phyloP scores from a whole-genome alignment of 139 green algal species.

The Spirogloea muscicola region DNA sequence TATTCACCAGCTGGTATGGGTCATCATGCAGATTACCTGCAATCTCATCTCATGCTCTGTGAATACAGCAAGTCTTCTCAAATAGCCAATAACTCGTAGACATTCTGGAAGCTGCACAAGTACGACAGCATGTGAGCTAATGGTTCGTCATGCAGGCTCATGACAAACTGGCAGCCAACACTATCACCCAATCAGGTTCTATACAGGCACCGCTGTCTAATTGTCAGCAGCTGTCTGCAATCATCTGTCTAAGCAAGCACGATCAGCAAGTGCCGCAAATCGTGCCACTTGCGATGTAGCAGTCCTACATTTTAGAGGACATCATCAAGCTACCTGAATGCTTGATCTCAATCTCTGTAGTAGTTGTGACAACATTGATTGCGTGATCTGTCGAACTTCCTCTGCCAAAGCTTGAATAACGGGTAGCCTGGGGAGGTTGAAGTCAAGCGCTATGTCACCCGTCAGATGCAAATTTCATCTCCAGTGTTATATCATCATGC shows the following conservation, averaged over 20 bases:
- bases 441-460: not conserved
- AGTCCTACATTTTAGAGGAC: too few species aligned
- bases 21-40: conserved; percentile 61
- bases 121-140: too few species aligned
- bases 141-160: too few species aligned
- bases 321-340: too few species aligned
- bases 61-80: conserved; percentile 81
- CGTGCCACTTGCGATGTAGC: too few species aligned
- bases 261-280: too few species aligned
- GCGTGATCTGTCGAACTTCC: conserved; percentile 58
- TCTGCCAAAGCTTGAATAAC: conserved; percentile 68
- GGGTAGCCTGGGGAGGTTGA: conserved; percentile 49
- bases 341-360: conserved; percentile 69
- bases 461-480: not conserved
- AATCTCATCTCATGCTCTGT: conserved; percentile 58
- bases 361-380: conserved; percentile 79
- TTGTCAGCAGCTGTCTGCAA: too few species aligned
- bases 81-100: conserved; percentile 86
- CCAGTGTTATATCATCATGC: not conserved
- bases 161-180: too few species aligned
- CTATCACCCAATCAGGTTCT: too few species aligned
- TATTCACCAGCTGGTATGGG: too few species aligned
- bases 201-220: too few species aligned
- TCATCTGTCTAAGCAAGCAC: too few species aligned
- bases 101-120: conserved; percentile 77